Base-by-base conservation (phyloP, 2,329 filamentous ascomycete genomes). In the Curvularia spicifera region DNA sequence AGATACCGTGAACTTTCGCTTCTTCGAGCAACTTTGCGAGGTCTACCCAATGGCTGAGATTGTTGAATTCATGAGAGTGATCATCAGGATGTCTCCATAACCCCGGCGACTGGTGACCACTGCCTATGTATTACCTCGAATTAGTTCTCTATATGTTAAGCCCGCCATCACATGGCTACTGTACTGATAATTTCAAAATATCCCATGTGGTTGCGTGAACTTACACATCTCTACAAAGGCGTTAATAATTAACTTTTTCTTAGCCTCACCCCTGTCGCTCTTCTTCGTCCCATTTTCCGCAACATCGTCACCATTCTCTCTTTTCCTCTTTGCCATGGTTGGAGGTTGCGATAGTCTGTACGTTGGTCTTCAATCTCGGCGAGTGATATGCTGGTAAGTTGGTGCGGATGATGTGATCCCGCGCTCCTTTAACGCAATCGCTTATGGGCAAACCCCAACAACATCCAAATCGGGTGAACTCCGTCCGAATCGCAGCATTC, bases 31-130 rank as follows among this genome's bases (percentile, higher is more conserved):
- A 57, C 54, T 77, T 70, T 6, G 76, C 77, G 13, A 78, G 67
- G 29, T 74, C 64, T 20, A 75, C 72, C 77, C 76, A 79, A 40
- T 76, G 73, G 10, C 74, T 56, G 28, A 75, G 59, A 57, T 72
- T 61, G 59, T 72, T 68, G 64, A 90, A 90, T 18, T 83, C 76
- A 63, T 82, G 81, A 1, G 87, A 89, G 63, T 84, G 78, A 63
- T 91, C 87, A 15, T 85, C 79, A 1, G 87, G 88, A 65, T 90
- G 87, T 35, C 83, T 80, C 87, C 87, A 87, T 4, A 87, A 77
- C 1, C 85, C 84, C 6, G 84, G 84, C 3, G 82, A 84, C 51
- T 73, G 71, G 40, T 74, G 74, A 26, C 66, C 70, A 53, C 69
- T 69, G 37, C 70, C 70, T 73, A 46, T 57, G 48, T 37, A 20